Evolutionary conservation across 2,329 filamentous ascomycete genomes (phyloP), one percentile per base, ranked within the genome.

Genomic region (Macroventuria anomochaeta): DNA sequence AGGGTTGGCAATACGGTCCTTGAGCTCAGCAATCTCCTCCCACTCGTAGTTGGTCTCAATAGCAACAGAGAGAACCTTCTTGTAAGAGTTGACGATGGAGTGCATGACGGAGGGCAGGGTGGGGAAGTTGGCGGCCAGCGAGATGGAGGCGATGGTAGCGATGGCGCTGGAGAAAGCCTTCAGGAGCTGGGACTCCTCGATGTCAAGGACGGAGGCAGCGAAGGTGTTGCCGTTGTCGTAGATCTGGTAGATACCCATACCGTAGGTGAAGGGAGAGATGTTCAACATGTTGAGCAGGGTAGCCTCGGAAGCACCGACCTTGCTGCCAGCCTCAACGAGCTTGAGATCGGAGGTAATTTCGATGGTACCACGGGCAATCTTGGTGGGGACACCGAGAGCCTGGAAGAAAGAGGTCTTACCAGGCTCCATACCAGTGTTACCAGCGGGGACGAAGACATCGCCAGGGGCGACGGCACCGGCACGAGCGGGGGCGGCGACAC

Each of bases 331-430:
- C 85, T 96, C 92, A 76, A 97, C 89, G 80, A 99, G 90, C 90
- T 97, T 97, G 74, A 99, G 85, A 78, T 99, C 95, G 74, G 88
- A 85, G 64, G 93, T 97, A 78, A 99, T 99, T 91, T 99, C 95
- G 83, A 99, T 99, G 83, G 95, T 99, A 96, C 95, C 96, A 96
- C 95, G 95, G 79, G 95, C 95, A 83, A 99, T 99, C 92, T 99
- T 99, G 87, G 95, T 99, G 78, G 95, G 95, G 79, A 99, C 92
- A 91, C 93, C 93, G 82, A 99, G 95, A 75, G 95, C 95, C 89
- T 99, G 95, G 93, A 99, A 99, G 92, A 99, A 99, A 78, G 95
- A 97, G 76, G 95, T 99, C 90, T 99, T 99, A 81, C 96, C 96
- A 78, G 95, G 96, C 82, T 99, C 95, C 95, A 99, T 99, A 84